Base-by-base conservation (phyloP, 2,329 filamentous ascomycete species). In the Drechmeria coniospora region DNA sequence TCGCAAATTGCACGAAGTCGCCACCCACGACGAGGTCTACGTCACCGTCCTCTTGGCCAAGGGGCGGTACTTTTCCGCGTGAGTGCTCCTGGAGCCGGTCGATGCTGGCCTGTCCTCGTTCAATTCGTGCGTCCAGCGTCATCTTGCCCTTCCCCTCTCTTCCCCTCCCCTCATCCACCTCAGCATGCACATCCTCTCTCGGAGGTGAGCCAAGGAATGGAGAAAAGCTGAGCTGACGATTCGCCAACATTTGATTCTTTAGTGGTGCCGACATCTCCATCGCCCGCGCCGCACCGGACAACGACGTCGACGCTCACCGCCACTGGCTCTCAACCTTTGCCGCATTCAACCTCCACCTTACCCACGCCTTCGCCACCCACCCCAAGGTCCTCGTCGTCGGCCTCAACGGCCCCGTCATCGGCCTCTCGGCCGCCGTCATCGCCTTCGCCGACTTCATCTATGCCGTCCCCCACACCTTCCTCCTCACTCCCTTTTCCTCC, bases 381-480 rank as follows among this genome's bases (percentile, higher is more conserved):
- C 81, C 84, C 42, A 94, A 95, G 59, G 79, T 95, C 54, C 79
- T 95, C 15, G 69, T 95, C 34, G 76, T 77, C 0, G 90, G 82
- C 0, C 74, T 95, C 39, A 95, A 95, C 57, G 90, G 87, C 3
- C 90, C 90, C 5, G 84, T 75, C 8, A 67, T 98, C 29, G 90
- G 90, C 5, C 74, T 95, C 18, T 80, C 79, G 2, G 90, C 87
- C 1, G 86, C 87, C 0, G 57, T 95, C 1, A 61, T 83, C 32
- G 76, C 75, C 16, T 79, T 82, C 51, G 80, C 80, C 15, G 90
- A 95, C 61, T 95, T 95, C 60, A 70, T 95, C 50, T 95, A 95
- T 63, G 75, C 70, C 47, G 65, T 78, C 0, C 84, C 86, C 0
- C 67, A 79, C 40, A 61, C 84, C 17, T 98, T 83, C 56, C 63